Percentiles rank a stretch among this genome's conserved stretches.
Evolutionary conservation across 2,329 filamentous ascomycete species (phyloP).

Genomic region (Epichloe gansuensis): DNA sequence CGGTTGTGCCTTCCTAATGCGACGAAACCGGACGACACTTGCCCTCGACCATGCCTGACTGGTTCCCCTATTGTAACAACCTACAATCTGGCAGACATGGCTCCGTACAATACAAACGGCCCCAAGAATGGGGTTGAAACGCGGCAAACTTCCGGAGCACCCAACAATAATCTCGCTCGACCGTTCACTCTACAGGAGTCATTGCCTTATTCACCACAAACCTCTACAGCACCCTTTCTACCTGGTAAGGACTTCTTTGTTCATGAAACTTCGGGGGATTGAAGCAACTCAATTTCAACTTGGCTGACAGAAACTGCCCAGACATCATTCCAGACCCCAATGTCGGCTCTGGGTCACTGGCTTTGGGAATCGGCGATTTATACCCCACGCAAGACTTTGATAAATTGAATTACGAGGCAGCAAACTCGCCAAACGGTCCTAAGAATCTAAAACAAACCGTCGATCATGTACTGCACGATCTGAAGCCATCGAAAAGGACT

Average conservation of each 20-base stretch:
- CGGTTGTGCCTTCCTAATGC: conserved; percentile 13
- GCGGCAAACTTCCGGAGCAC: conserved; percentile 12
- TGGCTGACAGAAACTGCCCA: conserved; percentile 16
- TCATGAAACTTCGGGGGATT: background rate
- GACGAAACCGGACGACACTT: conserved; percentile 15
- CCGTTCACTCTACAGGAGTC: conserved; percentile 60
- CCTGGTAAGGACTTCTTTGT: conserved; percentile 39
- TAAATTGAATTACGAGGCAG: conserved; percentile 58
- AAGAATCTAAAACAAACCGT: conserved; percentile 58
- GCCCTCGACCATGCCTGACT: conserved; percentile 19
- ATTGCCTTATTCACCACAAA: conserved; percentile 70
- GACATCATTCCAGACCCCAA: conserved; percentile 54
- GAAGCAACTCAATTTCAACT: background rate
- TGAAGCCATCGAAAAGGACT: conserved; percentile 58
- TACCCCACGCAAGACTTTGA: conserved; percentile 46
- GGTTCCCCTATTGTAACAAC: conserved; percentile 14
- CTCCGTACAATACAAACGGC: conserved; percentile 17
- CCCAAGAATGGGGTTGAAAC: conserved; percentile 21
- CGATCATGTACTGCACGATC: conserved; percentile 59
- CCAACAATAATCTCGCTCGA: conserved; percentile 19
- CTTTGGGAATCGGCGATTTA: conserved; percentile 35
- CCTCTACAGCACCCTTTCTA: conserved; percentile 66
- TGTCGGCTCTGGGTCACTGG: conserved; percentile 42
- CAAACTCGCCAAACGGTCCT: conserved; percentile 42
- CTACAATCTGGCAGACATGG: conserved; percentile 19